A percentile compares a stretch with the other conserved stretches of the same genome.
Evolutionary conservation across 2,329 filamentous ascomycete genomes (phyloP).

Genomic region (Penicillium sp.): DNA sequence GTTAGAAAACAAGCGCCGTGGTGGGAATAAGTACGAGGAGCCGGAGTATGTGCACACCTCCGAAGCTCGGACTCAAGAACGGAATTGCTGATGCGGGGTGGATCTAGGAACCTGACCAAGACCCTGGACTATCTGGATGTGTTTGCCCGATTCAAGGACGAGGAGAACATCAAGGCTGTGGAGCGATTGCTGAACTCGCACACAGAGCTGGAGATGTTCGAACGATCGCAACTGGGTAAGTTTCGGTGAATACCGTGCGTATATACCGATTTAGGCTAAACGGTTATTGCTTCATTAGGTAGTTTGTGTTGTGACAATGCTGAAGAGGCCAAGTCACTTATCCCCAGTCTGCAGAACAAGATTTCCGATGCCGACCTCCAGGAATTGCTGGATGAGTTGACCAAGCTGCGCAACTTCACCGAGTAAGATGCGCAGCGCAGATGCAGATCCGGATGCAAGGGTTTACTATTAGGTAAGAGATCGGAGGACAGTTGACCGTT

Average conservation of each 20-base stretch:
- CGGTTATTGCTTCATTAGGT: constrained; percentile 53
- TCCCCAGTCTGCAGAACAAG: constrained; percentile 85
- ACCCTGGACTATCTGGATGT: constrained; percentile 91
- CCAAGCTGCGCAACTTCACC: constrained; percentile 65
- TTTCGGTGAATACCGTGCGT: constrained; percentile 8
- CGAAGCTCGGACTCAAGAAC: not conserved
- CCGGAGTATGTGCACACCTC: constrained; percentile 65
- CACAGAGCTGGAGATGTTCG: constrained; percentile 79
- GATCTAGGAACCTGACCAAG: constrained; percentile 67
- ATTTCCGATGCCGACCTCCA: constrained; percentile 87
- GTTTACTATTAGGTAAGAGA: constrained; percentile 4
- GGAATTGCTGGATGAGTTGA: constrained; percentile 85
- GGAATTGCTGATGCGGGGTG: not conserved
- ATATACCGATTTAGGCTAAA: not conserved
- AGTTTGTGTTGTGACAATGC: constrained; percentile 88
- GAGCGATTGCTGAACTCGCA: constrained; percentile 80
- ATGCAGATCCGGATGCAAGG: not conserved
- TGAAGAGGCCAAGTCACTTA: constrained; percentile 94
- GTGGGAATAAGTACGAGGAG: constrained; percentile 79
- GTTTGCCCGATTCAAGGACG: constrained; percentile 93
- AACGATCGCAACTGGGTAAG: constrained; percentile 86
- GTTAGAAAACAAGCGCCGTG: constrained; percentile 74
- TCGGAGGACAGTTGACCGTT: constrained; percentile 3
- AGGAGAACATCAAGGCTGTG: constrained; percentile 92
- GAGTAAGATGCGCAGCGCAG: constrained; percentile 26